Evolutionary conservation across 2,329 filamentous ascomycete genomes (phyloP).

Genomic region (Nemania serpens): DNA sequence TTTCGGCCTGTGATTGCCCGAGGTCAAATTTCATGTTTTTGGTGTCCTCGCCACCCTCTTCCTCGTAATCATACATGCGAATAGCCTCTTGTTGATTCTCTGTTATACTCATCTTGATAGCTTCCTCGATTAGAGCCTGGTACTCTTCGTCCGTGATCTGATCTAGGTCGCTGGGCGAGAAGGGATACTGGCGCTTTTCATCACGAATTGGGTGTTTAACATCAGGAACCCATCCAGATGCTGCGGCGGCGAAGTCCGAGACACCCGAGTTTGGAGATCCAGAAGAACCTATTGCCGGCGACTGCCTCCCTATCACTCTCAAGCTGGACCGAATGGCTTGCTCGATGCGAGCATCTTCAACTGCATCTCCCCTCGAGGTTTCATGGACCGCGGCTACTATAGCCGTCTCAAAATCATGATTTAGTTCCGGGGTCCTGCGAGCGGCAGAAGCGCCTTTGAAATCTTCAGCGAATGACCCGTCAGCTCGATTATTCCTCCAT

Average conservation of each 20-base stretch:
- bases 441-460: constrained; percentile 1
- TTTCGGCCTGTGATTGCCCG: constrained; percentile 34
- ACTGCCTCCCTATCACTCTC: constrained; percentile 52
- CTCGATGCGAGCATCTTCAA: constrained; percentile 74
- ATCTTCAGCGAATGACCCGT: constrained; percentile 30
- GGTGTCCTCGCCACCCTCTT: constrained; percentile 28
- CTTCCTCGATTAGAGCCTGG: constrained; percentile 59
- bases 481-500: constrained; percentile 46
- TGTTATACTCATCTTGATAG: constrained; percentile 57
- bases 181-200: constrained; percentile 12
- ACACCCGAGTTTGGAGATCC: constrained; percentile 17
- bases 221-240: constrained; percentile 31
- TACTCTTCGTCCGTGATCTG: constrained; percentile 62
- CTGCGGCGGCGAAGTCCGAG: not conserved
- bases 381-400: constrained; percentile 71
- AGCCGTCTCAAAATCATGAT: constrained; percentile 70
- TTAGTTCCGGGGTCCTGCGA: constrained; percentile 41
- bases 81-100: constrained; percentile 33
- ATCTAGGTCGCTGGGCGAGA: constrained; percentile 45
- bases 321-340: constrained; percentile 75
- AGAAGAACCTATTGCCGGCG: constrained; percentile 30
- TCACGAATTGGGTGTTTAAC: constrained; percentile 28
- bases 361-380: constrained; percentile 70
- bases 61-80: constrained; percentile 32
- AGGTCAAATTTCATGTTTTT: constrained; percentile 33